phyloP scores from a whole-genome alignment of 2,329 filamentous ascomycete genomes.

The Colletotrichum phormii region DNA sequence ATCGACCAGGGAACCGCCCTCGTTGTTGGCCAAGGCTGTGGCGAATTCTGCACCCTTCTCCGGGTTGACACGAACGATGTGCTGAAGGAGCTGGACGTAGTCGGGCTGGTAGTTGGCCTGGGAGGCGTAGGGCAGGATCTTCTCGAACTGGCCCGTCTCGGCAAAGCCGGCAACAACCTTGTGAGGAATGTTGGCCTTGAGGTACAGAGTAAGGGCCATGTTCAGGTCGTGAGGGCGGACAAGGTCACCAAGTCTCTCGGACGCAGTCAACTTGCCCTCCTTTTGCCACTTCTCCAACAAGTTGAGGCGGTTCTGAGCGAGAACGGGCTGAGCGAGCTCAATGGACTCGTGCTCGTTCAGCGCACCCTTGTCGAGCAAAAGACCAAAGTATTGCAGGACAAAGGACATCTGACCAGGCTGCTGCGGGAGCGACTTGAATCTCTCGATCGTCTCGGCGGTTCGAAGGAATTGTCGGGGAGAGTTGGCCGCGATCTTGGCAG shows the following conservation, averaged over 20 bases:
- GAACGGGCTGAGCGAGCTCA: slow-evolving; percentile 91
- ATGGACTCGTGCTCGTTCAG: slow-evolving; percentile 95
- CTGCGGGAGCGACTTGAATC: slow-evolving; percentile 88
- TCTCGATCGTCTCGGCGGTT: slow-evolving; percentile 94
- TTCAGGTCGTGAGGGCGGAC: slow-evolving; percentile 90
- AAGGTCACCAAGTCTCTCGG: slow-evolving; percentile 95
- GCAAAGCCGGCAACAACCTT: slow-evolving; percentile 97
- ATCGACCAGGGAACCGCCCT: slow-evolving; percentile 88
- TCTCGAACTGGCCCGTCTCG: slow-evolving; percentile 95
- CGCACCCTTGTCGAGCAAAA: slow-evolving; percentile 93
- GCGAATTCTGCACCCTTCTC: slow-evolving; percentile 97
- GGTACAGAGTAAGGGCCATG: slow-evolving; percentile 88
- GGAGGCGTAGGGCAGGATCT: slow-evolving; percentile 91
- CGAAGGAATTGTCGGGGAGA: slow-evolving; percentile 96
- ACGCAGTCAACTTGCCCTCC: slow-evolving; percentile 95
- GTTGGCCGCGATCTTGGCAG: slow-evolving; percentile 95
- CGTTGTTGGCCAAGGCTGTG: slow-evolving; percentile 88
- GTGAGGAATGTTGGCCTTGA: slow-evolving; percentile 88
- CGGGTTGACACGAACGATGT: slow-evolving; percentile 90
- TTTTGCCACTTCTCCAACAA: slow-evolving; percentile 97
- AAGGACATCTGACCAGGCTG: slow-evolving; percentile 89
- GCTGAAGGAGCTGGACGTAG: slow-evolving; percentile 90
- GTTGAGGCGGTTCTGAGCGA: slow-evolving; percentile 94
- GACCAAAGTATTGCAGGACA: slow-evolving; percentile 97
- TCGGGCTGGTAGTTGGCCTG: slow-evolving; percentile 93